These are phyloP conservation scores for Rosellinia necatrix DNA, from an alignment of 2,329 filamentous ascomycete species.

Conservation along the genomic window DNA sequence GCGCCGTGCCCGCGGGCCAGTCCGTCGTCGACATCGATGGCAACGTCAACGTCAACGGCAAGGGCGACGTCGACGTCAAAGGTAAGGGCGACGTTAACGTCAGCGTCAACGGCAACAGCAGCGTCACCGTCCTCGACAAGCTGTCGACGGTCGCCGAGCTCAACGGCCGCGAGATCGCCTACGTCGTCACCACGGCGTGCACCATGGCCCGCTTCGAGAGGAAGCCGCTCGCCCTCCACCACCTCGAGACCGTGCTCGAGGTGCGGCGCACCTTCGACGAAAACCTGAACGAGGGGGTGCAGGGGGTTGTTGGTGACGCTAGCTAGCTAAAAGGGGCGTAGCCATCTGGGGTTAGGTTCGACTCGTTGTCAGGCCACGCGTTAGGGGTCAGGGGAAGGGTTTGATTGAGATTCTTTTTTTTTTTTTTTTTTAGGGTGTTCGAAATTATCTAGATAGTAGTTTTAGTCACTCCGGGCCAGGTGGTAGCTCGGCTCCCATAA, in stretches of 20 bases:
- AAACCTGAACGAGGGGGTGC: conserved; percentile 23
- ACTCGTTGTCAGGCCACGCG: no score
- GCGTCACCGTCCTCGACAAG: no score
- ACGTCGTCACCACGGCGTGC: conserved; percentile 34
- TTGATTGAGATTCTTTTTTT: no score
- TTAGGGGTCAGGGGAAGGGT: no score
- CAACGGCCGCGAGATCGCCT: conserved; percentile 38
- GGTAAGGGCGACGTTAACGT: conserved; percentile 20
- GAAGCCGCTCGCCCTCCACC: conserved; percentile 28
- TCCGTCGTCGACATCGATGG: conserved; percentile 25
- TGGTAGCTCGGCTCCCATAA: conserved; percentile 17
- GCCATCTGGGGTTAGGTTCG: no score
- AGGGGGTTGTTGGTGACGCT: no score
- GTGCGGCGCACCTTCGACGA: conserved; percentile 33
- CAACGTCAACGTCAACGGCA: conserved; percentile 14
- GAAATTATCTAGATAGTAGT: no score
- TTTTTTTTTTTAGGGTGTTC: no score
- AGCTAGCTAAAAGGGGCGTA: no score
- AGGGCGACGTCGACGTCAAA: conserved; percentile 27
- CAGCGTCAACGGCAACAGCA: conserved; percentile 21
- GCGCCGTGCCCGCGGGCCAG: conserved; percentile 15
- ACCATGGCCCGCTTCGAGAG: conserved; percentile 36
- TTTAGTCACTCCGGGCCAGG: no score
- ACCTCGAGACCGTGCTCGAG: conserved; percentile 38
- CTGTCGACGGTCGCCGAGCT: conserved; percentile 21